Conservation (phyloP, 768 basidiomycete species). For the Podaxis sp. region DNA sequence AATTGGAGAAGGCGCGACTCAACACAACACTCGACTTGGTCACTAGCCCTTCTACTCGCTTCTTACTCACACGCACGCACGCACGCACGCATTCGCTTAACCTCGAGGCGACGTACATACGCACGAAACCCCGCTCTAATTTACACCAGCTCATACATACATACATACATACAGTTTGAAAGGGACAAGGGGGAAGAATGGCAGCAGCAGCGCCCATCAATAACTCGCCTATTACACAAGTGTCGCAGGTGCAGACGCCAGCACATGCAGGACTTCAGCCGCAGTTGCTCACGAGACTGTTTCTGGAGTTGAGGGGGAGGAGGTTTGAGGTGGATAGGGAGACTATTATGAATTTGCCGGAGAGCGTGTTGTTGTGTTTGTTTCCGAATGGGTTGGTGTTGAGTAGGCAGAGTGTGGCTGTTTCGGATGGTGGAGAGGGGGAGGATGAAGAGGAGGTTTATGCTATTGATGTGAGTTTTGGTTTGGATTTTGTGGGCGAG, state of each 20-base stretch:
- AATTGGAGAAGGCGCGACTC: not conserved
- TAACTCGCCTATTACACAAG: conserved; percentile 54
- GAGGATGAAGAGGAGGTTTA: conserved; percentile 89
- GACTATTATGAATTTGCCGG: conserved; percentile 97
- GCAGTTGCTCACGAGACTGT: conserved; percentile 81
- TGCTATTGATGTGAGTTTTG: conserved; percentile 83
- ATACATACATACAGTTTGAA: not conserved
- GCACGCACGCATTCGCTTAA: not conserved
- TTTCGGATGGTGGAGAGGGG: conserved; percentile 64
- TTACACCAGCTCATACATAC: not conserved
- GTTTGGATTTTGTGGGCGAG: not conserved
- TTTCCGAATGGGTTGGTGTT: conserved; percentile 97
- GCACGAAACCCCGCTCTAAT: not conserved
- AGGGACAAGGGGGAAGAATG: not conserved
- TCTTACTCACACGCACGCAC: not conserved
- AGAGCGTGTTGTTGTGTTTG: conserved; percentile 92
- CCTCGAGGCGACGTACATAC: not conserved
- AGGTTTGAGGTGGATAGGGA: conserved; percentile 96
- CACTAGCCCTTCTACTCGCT: not conserved
- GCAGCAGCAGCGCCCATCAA: conserved; percentile 19
- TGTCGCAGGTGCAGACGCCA: conserved; percentile 60
- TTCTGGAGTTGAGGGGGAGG: conserved; percentile 86
- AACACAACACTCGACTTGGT: not conserved
- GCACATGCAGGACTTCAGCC: conserved; percentile 74
- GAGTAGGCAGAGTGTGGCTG: conserved; percentile 75